phyloP scores from a whole-genome alignment of 371 early-diverging fungal species.

The Mortierella sp. region DNA sequence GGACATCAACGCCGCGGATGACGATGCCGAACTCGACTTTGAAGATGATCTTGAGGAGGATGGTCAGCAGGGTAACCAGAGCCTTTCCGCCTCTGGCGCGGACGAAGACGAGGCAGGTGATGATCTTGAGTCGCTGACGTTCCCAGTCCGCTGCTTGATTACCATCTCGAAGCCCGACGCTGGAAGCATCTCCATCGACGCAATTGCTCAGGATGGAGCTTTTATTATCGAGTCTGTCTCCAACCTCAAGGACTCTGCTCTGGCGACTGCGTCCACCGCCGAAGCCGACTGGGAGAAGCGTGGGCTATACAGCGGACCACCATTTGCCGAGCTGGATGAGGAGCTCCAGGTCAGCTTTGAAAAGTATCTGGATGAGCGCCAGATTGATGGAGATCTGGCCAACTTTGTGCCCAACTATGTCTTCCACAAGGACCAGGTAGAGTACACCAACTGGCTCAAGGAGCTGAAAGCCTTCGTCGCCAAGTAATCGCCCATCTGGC shows the following conservation, averaged over 20 bases:
- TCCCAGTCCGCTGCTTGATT: constrained; percentile 84
- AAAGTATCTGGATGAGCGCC: constrained; percentile 88
- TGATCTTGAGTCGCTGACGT: constrained; percentile 62
- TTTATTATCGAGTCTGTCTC: constrained; percentile 87
- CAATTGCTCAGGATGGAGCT: constrained; percentile 84
- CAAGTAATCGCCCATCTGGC: constrained; percentile 37
- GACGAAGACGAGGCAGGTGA: constrained; percentile 67
- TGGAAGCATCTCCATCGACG: constrained; percentile 84
- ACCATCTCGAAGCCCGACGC: constrained; percentile 82
- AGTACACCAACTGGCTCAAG: constrained; percentile 90
- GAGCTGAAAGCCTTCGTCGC: constrained; percentile 83
- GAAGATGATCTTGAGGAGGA: constrained; percentile 58
- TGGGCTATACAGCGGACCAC: constrained; percentile 91
- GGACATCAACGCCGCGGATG: constrained; percentile 78
- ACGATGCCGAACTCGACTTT: constrained; percentile 63
- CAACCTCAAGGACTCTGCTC: constrained; percentile 73
- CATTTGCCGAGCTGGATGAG: constrained; percentile 91
- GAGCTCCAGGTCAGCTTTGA: constrained; percentile 84
- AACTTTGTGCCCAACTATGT: constrained; percentile 89
- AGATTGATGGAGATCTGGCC: constrained; percentile 83
- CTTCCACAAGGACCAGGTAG: constrained; percentile 95
- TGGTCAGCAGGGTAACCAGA: constrained; percentile 50
- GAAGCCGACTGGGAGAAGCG: constrained; percentile 95
- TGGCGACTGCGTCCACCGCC: constrained; percentile 76
- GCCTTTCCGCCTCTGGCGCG: constrained; percentile 56